Evolutionary conservation across 1,284 basidiomycete genomes (phyloP).

Genomic region (Xerocomus amazonicus): DNA sequence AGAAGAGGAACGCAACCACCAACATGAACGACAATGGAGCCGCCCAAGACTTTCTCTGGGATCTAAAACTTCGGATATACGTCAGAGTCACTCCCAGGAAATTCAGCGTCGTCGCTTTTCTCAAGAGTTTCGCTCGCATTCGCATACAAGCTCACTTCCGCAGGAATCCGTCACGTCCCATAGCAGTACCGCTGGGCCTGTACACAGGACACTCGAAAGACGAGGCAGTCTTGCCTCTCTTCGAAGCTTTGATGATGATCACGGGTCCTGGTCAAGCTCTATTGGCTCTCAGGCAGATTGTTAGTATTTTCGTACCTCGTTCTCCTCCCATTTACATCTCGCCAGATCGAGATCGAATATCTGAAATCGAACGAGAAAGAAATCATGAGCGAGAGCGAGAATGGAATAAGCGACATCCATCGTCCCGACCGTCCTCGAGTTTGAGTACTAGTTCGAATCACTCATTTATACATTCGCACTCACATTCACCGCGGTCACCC

Average conservation of each 20-base stretch:
- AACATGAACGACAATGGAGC: constrained; percentile 39
- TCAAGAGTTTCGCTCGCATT: constrained; percentile 25
- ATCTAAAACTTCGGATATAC: constrained; percentile 31
- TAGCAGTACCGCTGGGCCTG: constrained; percentile 20
- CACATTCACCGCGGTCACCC: constrained; percentile 34
- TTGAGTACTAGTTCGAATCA: constrained; percentile 33
- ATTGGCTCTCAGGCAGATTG: constrained; percentile 45
- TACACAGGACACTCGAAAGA: constrained; percentile 23
- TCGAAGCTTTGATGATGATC: constrained; percentile 35
- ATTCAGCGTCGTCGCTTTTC: constrained; percentile 26
- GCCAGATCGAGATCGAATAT: constrained; percentile 44
- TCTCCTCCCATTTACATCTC: neutral
- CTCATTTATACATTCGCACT: constrained; percentile 32
- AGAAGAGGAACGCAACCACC: constrained; percentile 27
- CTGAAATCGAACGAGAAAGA: constrained; percentile 41
- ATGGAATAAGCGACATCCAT: constrained; percentile 51
- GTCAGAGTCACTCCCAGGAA: constrained; percentile 26
- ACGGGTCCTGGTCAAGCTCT: constrained; percentile 43
- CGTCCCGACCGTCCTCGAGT: constrained; percentile 30
- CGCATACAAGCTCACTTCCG: constrained; percentile 26
- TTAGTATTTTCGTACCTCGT: constrained; percentile 28
- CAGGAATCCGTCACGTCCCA: constrained; percentile 23
- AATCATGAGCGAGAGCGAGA: constrained; percentile 46
- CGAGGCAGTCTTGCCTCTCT: constrained; percentile 38
- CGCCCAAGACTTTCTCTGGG: constrained; percentile 24